Conservation (phyloP, 2,329 filamentous ascomycete species). For the Fusarium vanettenii region DNA sequence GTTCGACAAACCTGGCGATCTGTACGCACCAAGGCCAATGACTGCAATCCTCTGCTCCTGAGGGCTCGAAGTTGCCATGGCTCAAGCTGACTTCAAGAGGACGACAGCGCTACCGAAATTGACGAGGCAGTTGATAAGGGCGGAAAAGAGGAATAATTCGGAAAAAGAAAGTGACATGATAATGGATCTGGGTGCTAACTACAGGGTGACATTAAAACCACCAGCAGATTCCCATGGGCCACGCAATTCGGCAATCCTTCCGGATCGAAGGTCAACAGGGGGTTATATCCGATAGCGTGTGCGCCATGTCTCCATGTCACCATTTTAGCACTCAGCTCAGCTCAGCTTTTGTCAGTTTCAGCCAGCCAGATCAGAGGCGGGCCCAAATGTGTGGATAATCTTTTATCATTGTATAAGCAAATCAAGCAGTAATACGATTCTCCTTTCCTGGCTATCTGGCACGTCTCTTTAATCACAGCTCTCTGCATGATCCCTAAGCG, state of each 20-base stretch:
- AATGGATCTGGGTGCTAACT: not conserved
- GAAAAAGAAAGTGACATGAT: not conserved
- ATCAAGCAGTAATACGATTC: not conserved
- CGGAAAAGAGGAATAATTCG: not conserved
- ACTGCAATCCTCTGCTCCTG: slow-evolving; percentile 28
- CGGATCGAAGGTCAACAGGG: not conserved
- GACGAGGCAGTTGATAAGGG: not conserved
- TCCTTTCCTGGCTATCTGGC: not conserved
- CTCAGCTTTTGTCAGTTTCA: not conserved
- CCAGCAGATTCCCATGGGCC: not conserved
- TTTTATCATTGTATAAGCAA: not conserved
- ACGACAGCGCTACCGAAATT: not conserved
- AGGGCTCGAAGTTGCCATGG: slow-evolving; percentile 11
- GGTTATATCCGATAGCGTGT: not conserved
- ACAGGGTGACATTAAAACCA: not conserved
- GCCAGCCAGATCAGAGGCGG: not conserved
- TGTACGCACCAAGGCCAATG: slow-evolving; percentile 25
- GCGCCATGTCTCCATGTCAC: not conserved
- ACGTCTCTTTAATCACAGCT: not conserved
- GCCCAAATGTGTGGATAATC: not conserved
- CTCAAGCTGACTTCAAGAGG: not conserved
- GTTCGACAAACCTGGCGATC: not conserved
- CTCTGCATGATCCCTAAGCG: not conserved
- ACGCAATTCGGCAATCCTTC: not conserved
- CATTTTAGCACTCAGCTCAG: not conserved